Evolutionary conservation across 2,329 filamentous ascomycete species (phyloP).

Genomic region (Cladosporium sp.): DNA sequence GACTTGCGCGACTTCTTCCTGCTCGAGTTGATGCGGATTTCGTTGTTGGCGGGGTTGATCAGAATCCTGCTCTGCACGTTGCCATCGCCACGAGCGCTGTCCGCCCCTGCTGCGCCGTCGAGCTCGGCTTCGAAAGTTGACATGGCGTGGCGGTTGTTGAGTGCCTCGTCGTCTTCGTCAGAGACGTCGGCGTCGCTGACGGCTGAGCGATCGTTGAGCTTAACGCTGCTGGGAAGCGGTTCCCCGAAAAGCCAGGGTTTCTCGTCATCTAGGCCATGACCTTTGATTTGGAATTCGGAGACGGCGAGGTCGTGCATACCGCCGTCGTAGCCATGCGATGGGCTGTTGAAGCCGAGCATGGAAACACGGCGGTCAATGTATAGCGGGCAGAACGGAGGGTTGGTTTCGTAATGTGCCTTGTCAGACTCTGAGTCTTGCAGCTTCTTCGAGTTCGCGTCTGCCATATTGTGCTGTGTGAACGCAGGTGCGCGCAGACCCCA

Average conservation of each 20-base stretch:
- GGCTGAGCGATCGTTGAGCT: slow-evolving; percentile 31
- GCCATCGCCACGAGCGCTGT: not conserved
- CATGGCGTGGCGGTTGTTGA: not conserved
- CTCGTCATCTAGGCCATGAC: slow-evolving; percentile 26
- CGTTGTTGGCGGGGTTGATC: slow-evolving; percentile 15
- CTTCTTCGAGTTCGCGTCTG: not conserved
- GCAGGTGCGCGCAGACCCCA: slow-evolving; percentile 40
- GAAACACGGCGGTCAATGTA: slow-evolving; percentile 84
- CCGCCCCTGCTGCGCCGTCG: not conserved
- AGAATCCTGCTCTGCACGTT: slow-evolving; percentile 19
- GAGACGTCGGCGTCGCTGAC: slow-evolving; percentile 6
- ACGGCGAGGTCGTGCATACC: slow-evolving; percentile 21
- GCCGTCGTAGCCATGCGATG: slow-evolving; percentile 2
- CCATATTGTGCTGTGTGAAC: not conserved
- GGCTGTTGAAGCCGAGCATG: slow-evolving; percentile 63
- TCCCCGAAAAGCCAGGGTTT: slow-evolving; percentile 35
- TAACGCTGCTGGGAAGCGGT: slow-evolving; percentile 29
- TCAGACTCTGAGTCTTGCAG: slow-evolving; percentile 11
- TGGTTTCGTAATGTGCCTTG: slow-evolving; percentile 64
- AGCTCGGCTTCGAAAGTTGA: not conserved
- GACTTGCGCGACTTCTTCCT: slow-evolving; percentile 6
- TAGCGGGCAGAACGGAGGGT: slow-evolving; percentile 92
- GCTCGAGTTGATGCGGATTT: slow-evolving; percentile 16
- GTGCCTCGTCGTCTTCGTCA: not conserved
- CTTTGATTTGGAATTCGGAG: slow-evolving; percentile 24